phyloP scores from a whole-genome alignment of 331 rosid species.

The Quercus phellos region DNA sequence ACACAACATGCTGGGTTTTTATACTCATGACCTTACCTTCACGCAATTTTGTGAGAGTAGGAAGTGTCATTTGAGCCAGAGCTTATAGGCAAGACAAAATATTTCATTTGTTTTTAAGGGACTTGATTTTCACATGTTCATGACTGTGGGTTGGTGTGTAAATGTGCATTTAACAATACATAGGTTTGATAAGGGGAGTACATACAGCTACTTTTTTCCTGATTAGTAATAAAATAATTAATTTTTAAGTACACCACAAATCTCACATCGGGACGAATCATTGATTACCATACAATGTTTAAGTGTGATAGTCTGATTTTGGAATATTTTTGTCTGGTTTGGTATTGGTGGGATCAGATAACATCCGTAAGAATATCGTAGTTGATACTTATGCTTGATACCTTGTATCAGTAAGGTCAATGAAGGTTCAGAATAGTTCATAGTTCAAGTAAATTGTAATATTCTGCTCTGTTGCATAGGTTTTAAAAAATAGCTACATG shows the following conservation, averaged over 20 bases:
- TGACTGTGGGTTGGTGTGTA: not conserved
- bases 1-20: too few relatives aligned
- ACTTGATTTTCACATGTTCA: not conserved
- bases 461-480: not conserved
- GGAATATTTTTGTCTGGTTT: not conserved
- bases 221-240: not conserved
- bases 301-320: not conserved
- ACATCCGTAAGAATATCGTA: not conserved
- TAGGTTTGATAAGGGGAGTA: not conserved
- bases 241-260: not conserved
- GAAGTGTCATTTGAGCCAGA: too few relatives aligned
- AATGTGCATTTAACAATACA: not conserved
- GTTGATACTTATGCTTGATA: too few relatives aligned
- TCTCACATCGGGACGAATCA: not conserved
- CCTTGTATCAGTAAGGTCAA: too few relatives aligned
- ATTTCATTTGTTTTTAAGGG: not conserved
- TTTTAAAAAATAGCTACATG: not conserved
- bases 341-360: not conserved
- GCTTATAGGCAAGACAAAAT: not conserved
- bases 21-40: too few relatives aligned
- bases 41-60: too few relatives aligned
- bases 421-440: not conserved
- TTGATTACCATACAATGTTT: not conserved
- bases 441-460: not conserved
- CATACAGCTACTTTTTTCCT: not conserved